Evolutionary conservation across 768 basidiomycete species (phyloP), one percentile per base, ranked within the genome.

Genomic region (Kwoniella mangroviensis): DNA sequence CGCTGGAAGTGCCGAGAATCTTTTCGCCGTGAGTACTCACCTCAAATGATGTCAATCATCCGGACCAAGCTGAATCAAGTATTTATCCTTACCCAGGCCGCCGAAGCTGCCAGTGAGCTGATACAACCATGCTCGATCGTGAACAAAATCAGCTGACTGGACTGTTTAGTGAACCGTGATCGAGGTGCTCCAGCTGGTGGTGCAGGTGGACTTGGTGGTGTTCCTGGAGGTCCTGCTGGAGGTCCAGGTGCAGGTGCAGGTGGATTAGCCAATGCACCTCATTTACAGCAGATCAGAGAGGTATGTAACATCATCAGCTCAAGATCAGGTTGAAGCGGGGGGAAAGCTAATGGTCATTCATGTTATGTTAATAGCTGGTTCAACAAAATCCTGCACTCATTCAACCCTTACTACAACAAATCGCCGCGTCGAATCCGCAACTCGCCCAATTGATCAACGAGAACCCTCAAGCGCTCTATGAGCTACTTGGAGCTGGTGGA

Each of bases 321-420:
- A 34, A 17, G 22, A 15, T 28, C 11, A 17, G 6, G 45, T 7
- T 40, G 4, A 12, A 52, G 11, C 26, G 19, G n/a, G 22, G 26
- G 22, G 34, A 49, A 34, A 49, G 28, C 58, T 59, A 45, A 51
- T 40, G 21, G 12, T n/a, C 21, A 15, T 34, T 43, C 12, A 42
- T 53, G 22, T 43, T 15, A 42, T 53, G 22, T 19, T 45, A 9
- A 10, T 84, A 91, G 67, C 82, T 92, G 72, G 87, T 93, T 57
- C 84, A 84, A 52, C 86, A 90, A 71, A 94, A 98, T 79, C 96
- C 96, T 0, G 88, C 85, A 7, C 74, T 91, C 59, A 81, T 93
- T 45, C 94, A 94, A 80, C 88, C 90, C 0, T 68, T 97, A 61
- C 85, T 98, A 49, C 94, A 98, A 81, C 92, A 94, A 81, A 86